These are phyloP conservation scores for Pseudogymnoascus sp. DNA, from an alignment of 2,329 filamentous ascomycete species.

Conservation along the genomic window DNA sequence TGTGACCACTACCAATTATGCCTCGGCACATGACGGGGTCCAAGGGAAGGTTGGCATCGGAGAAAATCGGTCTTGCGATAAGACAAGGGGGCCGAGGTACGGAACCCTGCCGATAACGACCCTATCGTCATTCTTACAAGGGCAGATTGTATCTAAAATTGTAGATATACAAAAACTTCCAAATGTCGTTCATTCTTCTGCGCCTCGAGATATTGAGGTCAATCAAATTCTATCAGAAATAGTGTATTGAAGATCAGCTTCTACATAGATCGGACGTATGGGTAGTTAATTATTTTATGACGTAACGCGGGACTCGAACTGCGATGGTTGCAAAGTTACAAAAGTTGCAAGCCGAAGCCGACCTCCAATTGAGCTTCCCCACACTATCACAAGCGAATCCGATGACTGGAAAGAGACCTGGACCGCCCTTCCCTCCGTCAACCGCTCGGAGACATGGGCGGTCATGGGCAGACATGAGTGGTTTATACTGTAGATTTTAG, in stretches of 20 bases:
- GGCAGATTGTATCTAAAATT: background rate
- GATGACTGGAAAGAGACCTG: background rate
- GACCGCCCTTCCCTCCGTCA: slow-evolving; percentile 5
- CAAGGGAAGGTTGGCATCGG: background rate
- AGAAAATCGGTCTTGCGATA: background rate
- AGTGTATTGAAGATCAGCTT: background rate
- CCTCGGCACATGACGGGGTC: slow-evolving; percentile 2
- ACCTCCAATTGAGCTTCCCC: slow-evolving; percentile 8
- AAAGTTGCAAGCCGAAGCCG: background rate
- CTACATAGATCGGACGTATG: background rate
- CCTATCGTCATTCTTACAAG: background rate
- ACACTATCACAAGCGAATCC: slow-evolving; percentile 9
- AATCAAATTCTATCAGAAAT: background rate
- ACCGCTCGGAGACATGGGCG: slow-evolving; percentile 5
- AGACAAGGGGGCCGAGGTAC: background rate
- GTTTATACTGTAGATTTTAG: background rate
- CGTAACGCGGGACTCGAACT: background rate
- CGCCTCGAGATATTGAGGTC: background rate
- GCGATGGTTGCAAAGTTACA: background rate
- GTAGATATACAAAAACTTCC: background rate
- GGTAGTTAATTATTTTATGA: background rate
- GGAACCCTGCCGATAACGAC: slow-evolving; percentile 4
- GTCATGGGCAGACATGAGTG: background rate
- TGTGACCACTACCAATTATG: background rate
- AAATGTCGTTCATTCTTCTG: background rate